Evolutionary conservation across 768 basidiomycete species (phyloP), one percentile per base, ranked within the genome.

Genomic region (Russula virescens): DNA sequence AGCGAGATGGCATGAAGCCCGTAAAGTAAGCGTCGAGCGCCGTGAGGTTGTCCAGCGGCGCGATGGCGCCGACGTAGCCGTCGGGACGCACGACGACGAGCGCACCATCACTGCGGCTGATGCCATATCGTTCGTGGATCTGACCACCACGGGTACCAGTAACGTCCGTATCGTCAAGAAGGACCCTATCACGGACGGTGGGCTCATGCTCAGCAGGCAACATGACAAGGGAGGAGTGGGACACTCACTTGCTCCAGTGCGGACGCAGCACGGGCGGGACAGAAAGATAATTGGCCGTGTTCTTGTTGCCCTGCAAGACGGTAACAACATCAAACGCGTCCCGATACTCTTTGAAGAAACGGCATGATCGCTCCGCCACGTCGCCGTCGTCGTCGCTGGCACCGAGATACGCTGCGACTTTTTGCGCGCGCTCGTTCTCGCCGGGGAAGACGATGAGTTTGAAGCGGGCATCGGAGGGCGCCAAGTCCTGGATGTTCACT

Each of bases 11-110:
- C 70, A 80, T 72, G 68, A 87, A 85, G 1, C 70, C 69, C 1
- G 70, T 68, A 43, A 88, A 83, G 68, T 87, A 88, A 1, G 25
- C 23, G 35, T 77, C 73, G 49, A 88, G 50, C 1, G 68, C 68
- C 14, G 72, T 68, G 25, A 68, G 55, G 10, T 76, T 65, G n/a
- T 77, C 75, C 46, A 88, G 71, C 0, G 86, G 80, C 1, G 77
- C 77, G 35, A 88, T 74, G 66, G 75, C 76, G 3, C 83, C 84
- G 34, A 89, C 78, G 60, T 87, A 87, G 18, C 87, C 87, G 67
- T 86, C 86, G 9, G 85, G 85, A 26, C 86, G 77, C 6, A 87
- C 79, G 53, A 84, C 74, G 9, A 84, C 78, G 13, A 84, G 68
- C 11, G 78, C 81, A 19, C 84, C 84, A 1, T 64, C 61, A 53